Conservation (phyloP, 2,329 filamentous ascomycete genomes). For the Cytospora leucostoma region DNA sequence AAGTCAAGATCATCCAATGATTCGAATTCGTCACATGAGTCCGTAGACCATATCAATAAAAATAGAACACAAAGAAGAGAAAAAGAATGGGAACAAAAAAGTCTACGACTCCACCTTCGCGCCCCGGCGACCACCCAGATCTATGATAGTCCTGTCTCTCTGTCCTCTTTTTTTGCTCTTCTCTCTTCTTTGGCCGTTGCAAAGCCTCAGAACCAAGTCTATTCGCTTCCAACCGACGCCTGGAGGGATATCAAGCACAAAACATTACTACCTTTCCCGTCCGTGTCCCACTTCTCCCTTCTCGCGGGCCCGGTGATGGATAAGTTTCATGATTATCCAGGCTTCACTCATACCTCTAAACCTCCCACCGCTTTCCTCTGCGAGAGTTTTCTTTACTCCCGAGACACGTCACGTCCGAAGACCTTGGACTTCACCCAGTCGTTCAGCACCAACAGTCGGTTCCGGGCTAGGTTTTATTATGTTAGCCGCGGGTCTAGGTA, state of each 20-base stretch:
- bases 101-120: constrained; percentile 1
- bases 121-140: constrained; percentile 11
- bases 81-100: constrained; percentile 11
- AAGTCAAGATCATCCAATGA: not conserved
- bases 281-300: not conserved
- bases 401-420: constrained; percentile 92
- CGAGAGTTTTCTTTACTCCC: constrained; percentile 61
- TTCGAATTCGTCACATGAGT: constrained; percentile 19
- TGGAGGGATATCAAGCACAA: constrained; percentile 20
- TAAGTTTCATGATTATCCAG: not conserved
- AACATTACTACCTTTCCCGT: constrained; percentile 13
- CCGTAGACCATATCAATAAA: not conserved
- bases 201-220: constrained; percentile 15
- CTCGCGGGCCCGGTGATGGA: not conserved
- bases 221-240: constrained; percentile 18
- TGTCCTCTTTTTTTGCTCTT: not conserved
- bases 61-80: constrained; percentile 13
- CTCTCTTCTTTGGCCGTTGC: constrained; percentile 3
- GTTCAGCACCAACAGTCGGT: constrained; percentile 86
- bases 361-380: too few relatives aligned
- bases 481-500: constrained; percentile 29
- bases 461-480: constrained; percentile 66
- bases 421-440: constrained; percentile 98
- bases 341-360: not conserved
- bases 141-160: constrained; percentile 2